Percentiles rank a stretch among this genome's conserved stretches.
Evolutionary conservation across 768 basidiomycete species (phyloP).

Genomic region (Psilocybe azurescens): DNA sequence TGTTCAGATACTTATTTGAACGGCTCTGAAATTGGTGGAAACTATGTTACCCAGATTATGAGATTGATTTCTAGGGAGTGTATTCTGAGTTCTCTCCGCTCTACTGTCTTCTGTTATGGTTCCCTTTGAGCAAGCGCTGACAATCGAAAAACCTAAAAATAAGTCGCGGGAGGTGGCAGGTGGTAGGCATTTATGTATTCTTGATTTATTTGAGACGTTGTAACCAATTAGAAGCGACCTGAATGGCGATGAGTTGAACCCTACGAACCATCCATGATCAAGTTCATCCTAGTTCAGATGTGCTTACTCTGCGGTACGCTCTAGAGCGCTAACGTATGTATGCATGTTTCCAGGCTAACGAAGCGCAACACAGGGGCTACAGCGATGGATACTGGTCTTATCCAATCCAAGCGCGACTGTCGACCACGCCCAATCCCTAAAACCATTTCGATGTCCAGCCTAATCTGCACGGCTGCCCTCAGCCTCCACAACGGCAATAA

Average conservation of each 20-base stretch:
- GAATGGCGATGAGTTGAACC: not conserved
- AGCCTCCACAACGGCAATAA: slow-evolving; percentile 9
- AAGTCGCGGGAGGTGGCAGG: too few species aligned
- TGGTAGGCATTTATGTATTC: too few species aligned
- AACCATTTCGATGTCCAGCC: slow-evolving; percentile 29
- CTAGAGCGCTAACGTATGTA: too few species aligned
- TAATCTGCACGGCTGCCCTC: too few species aligned
- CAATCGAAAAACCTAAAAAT: too few species aligned
- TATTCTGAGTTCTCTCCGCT: too few species aligned
- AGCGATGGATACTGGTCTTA: slow-evolving; percentile 71
- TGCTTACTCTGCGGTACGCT: slow-evolving; percentile 15
- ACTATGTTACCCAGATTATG: too few species aligned
- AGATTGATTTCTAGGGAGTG: too few species aligned
- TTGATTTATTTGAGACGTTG: not conserved
- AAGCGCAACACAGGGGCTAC: slow-evolving; percentile 65
- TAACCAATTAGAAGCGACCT: slow-evolving; percentile 11
- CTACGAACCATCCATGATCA: slow-evolving; percentile 69
- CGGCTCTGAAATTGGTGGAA: too few species aligned
- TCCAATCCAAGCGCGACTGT: slow-evolving; percentile 20
- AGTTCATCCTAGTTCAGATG: slow-evolving; percentile 97
- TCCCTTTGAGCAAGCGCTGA: too few species aligned
- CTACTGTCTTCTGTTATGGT: too few species aligned
- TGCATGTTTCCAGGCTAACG: slow-evolving; percentile 53
- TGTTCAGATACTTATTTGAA: too few species aligned
- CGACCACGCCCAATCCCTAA: slow-evolving; percentile 41